Evolutionary conservation across 139 green algal genomes (phyloP), one percentile per base, ranked within the genome.

Genomic region (Chlamydomonas sp.): DNA sequence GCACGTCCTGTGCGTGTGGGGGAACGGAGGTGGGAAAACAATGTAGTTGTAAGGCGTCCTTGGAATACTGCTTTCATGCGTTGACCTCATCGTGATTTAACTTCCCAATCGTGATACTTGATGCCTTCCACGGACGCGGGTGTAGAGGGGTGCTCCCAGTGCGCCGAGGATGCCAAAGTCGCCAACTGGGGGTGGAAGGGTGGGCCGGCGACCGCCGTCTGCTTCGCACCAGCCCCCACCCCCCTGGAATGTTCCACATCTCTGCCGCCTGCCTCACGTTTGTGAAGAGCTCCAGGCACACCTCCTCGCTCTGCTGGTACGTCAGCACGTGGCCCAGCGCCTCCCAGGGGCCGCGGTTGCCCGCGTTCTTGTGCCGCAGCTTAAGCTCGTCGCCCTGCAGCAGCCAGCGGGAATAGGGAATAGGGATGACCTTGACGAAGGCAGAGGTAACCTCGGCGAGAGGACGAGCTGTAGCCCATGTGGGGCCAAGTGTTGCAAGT

Each of bases 341-440:
- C 90, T 97, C 91, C 97, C 97, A 98, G 20, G 95, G 17, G 5
- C 86, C 78, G 14, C 95, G 84, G 69, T 92, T 90, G 77, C 90
- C 84, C 3, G 93, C 90, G 83, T 89, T 93, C 15, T 91, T 85
- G 89, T 98, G 97, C n/a, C 86, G 87, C 82, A 99, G 95, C 84
- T 92, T 91, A 68, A 99, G 91, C 95, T 99, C 97, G 89, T 99
- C 96, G 8, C 97, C 97, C 84, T 94, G 82, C 10, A 64, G 6
- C 78, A 71, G n/a, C n/a, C n/a, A n/a, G n/a, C n/a, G n/a, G n/a
- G n/a, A n/a, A n/a, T n/a, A n/a, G n/a, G n/a, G n/a, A n/a, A n/a
- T n/a, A n/a, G n/a, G n/a, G n/a, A n/a, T n/a, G n/a, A n/a, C n/a
- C n/a, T n/a, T 89, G 69, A 14, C 8, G 12, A 82, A 6, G 73